Evolutionary conservation across 179 eudicot species (phyloP).

Genomic region (Beta macrorhiza): DNA sequence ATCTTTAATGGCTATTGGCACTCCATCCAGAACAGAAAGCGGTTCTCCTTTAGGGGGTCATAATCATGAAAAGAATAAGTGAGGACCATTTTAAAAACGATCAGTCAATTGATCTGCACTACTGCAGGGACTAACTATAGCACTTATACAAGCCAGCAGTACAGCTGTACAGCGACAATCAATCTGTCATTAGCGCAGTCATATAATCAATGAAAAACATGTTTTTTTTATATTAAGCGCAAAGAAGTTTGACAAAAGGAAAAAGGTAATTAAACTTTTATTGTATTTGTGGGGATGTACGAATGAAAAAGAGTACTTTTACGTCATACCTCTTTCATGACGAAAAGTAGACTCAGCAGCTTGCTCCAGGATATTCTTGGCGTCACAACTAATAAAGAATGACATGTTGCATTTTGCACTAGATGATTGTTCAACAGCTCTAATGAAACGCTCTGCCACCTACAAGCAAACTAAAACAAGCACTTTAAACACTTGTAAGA

Average conservation of each 20-base stretch:
- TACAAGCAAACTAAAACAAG: slow-evolving; percentile 31
- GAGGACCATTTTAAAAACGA: neutral
- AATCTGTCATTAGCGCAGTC: neutral
- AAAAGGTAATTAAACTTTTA: neutral
- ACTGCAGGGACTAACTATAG: neutral
- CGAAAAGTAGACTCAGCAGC: slow-evolving; percentile 82
- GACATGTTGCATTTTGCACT: slow-evolving; percentile 57
- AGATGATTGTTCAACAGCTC: slow-evolving; percentile 52
- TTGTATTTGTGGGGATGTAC: neutral
- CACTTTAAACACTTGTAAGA: neutral
- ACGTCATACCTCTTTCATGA: slow-evolving; percentile 51
- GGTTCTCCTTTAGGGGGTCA: slow-evolving; percentile 54
- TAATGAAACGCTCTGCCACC: slow-evolving; percentile 73
- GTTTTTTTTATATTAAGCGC: neutral
- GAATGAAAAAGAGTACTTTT: neutral
- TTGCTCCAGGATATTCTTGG: slow-evolving; percentile 61
- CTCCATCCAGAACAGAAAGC: slow-evolving; percentile 85
- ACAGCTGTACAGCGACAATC: neutral
- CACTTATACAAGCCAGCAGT: neutral
- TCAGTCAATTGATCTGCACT: neutral
- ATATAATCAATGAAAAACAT: neutral
- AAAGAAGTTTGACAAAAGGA: neutral
- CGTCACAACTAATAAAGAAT: slow-evolving; percentile 64
- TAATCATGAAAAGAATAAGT: neutral
- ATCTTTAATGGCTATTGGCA: slow-evolving; percentile 85